Evolutionary conservation across 179 eudicot genomes (phyloP).

Genomic region (Monotropa hypopitys): DNA sequence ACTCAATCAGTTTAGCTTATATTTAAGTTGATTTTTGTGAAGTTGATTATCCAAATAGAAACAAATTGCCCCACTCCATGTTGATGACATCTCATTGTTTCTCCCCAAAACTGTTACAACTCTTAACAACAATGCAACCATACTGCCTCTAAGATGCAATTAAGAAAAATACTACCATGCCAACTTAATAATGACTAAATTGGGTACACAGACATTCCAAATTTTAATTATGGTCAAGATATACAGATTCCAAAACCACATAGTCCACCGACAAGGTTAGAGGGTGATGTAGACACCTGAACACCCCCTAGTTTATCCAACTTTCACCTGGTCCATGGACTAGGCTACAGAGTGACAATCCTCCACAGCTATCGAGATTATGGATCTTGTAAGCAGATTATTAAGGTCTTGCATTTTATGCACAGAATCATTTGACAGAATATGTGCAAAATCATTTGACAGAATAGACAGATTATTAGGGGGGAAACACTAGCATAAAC

Average conservation of each 20-base stretch:
- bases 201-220: background rate
- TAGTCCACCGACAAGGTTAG: background rate
- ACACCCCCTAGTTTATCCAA: background rate
- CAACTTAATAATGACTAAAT: background rate
- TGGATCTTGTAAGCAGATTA: background rate
- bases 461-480: background rate
- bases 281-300: background rate
- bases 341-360: background rate
- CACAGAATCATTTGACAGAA: background rate
- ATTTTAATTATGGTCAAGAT: background rate
- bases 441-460: background rate
- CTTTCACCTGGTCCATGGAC: background rate
- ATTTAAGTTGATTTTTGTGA: background rate
- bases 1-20: background rate
- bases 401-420: background rate
- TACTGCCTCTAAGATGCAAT: constrained; percentile 1
- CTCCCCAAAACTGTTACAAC: too few relatives aligned
- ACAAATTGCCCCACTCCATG: background rate
- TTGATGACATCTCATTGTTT: background rate
- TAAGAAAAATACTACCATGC: background rate
- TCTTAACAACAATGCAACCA: background rate
- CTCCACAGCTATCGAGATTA: background rate
- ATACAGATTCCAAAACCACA: background rate
- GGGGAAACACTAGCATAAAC: background rate
- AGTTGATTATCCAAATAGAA: background rate